Evolutionary conservation across 2,329 filamentous ascomycete genomes (phyloP), one percentile per base, ranked within the genome.

Genomic region (Grosmannia clavigera): DNA sequence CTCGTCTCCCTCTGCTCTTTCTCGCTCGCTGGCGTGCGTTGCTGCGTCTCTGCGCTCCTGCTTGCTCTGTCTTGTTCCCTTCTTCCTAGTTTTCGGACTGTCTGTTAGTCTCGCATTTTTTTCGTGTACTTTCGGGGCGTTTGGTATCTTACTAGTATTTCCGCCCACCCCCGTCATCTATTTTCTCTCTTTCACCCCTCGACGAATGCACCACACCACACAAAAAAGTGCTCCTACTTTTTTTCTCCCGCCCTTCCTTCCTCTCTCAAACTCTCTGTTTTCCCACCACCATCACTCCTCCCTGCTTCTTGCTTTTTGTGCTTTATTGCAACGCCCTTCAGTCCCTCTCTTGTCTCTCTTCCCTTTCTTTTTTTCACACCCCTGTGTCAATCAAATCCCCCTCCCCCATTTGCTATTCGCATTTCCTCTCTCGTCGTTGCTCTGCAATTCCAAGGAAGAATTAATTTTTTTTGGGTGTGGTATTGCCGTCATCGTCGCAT

Each of bases 401-500:
- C 31, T 19, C 38, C 27, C 27, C 43, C 55, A 12, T 59, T 52
- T 58, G 52, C 50, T 56, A 35, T 51, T 57, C 57, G 53, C 59
- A 57, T 61, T 58, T 58, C 57, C 54, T 38, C 53, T 51, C 29
- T 12, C 54, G 48, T 61, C 35, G 46, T 29, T 52, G 50, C 48
- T 40, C 53, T 63, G 60, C 58, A 58, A 48, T 63, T 61, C 58
- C 55, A 40, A n/a, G 35, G 57, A 57, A 56, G 19, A n/a, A 58
- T 59, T 60, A 56, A 53, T 58, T 52, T 58, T 57, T 31, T 31
- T 25, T 35, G 60, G 58, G 38, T 46, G 43, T 46, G 40, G 55
- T 56, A 54, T 58, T 57, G 56, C 56, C 55, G 38, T 31, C 57
- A 58, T 61, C 58, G 60, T 58, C 48, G 55, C 59, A 61, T 61